phyloP scores from a whole-genome alignment of 108 stramenopile genomes.

The Mediolabrus comicus region DNA sequence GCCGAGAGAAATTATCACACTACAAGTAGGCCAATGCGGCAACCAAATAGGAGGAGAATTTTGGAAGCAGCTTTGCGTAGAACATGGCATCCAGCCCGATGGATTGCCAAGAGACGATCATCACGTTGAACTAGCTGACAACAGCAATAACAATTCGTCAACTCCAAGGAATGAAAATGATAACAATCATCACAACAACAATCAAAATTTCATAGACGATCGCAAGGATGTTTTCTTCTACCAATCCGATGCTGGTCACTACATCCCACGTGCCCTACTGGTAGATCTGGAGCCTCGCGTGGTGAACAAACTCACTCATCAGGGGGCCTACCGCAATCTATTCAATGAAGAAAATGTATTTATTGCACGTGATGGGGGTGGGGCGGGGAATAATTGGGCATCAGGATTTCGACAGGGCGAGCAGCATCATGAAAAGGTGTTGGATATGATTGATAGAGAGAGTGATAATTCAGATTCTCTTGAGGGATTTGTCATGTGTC shows the following conservation, averaged over 20 bases:
- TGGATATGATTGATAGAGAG: slow-evolving; percentile 99
- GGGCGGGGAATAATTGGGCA: slow-evolving; percentile 99
- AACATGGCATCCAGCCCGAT: slow-evolving; percentile 97
- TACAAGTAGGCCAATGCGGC: slow-evolving; percentile 99
- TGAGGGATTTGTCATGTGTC: slow-evolving; percentile 97
- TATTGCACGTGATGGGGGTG: slow-evolving; percentile 95
- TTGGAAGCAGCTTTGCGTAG: slow-evolving; percentile 98
- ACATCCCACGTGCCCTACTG: slow-evolving; percentile 91
- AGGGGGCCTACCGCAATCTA: slow-evolving; percentile 68
- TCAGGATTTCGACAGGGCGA: slow-evolving; percentile 90
- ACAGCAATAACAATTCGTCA: background rate
- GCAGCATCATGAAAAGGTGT: slow-evolving; percentile 90
- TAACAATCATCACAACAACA: background rate
- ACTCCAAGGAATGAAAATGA: no score
- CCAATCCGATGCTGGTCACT: slow-evolving; percentile 83
- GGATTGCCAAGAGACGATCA: slow-evolving; percentile 77
- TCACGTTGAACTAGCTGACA: slow-evolving; percentile 8
- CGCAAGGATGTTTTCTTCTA: slow-evolving; percentile 99
- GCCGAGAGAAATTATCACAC: slow-evolving; percentile 98
- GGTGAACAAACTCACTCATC: slow-evolving; percentile 86
- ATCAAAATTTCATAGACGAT: slow-evolving; percentile 78
- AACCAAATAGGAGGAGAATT: slow-evolving; percentile 99
- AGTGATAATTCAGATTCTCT: slow-evolving; percentile 94
- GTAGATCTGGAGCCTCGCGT: slow-evolving; percentile 99
- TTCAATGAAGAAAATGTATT: slow-evolving; percentile 98